phyloP scores from a whole-genome alignment of 371 early-diverging fungal genomes.

The Mucor mucedo region DNA sequence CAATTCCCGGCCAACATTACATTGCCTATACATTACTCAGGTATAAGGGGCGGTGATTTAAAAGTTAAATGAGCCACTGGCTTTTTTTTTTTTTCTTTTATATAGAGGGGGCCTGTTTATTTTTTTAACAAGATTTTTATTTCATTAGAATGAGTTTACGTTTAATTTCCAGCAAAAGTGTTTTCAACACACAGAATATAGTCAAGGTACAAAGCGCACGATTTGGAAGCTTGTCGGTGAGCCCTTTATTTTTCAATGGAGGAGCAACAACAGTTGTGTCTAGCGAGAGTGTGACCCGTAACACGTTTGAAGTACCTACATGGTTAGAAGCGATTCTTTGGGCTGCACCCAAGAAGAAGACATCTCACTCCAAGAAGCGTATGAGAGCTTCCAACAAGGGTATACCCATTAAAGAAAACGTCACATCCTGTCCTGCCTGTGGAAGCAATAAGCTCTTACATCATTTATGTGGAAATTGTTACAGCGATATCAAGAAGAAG shows the following conservation, averaged over 20 bases:
- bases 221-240: conserved; percentile 24
- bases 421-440: conserved; percentile 75
- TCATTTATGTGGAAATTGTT: conserved; percentile 81
- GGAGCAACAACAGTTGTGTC: not conserved
- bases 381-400: conserved; percentile 86
- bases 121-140: conserved; percentile 8
- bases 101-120: conserved; percentile 11
- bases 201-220: conserved; percentile 17
- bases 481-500: conserved; percentile 63
- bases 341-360: conserved; percentile 88
- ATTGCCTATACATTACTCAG: too few species aligned
- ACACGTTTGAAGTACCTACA: conserved; percentile 44
- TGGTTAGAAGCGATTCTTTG: conserved; percentile 67
- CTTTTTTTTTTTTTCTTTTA: not conserved
- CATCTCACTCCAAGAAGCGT: conserved; percentile 86
- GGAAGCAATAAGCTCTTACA: conserved; percentile 75
- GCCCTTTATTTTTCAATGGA: conserved; percentile 2
- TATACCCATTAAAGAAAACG: conserved; percentile 73
- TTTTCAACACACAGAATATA: not conserved
- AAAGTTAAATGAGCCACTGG: conserved; percentile 21
- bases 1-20: too few species aligned
- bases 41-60: conserved; percentile 2
- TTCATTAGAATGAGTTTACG: conserved; percentile 16
- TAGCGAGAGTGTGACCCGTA: conserved; percentile 16
- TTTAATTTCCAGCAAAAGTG: conserved; percentile 10